phyloP scores from a whole-genome alignment of 768 basidiomycete genomes.

The Filobasidium floriforme region DNA sequence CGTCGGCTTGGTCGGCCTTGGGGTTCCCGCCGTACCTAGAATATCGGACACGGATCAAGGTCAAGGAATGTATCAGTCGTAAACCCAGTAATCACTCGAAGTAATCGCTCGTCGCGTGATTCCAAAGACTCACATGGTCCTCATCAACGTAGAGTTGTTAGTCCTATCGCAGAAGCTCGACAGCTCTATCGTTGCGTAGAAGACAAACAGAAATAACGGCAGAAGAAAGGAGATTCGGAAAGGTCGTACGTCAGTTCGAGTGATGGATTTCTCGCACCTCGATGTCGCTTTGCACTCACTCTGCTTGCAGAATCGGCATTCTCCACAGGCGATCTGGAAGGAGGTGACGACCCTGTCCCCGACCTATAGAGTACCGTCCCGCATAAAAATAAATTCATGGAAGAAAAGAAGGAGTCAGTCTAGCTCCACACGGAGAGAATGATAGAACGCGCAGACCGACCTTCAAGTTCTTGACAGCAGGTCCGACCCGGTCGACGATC shows the following conservation, averaged over 20 bases:
- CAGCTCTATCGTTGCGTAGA: slow-evolving; percentile 52
- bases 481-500: slow-evolving; percentile 59
- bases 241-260: no score
- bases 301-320: slow-evolving; percentile 64
- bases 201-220: no score
- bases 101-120: no score
- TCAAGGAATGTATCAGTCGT: no score
- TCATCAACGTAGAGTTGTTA: slow-evolving; percentile 55
- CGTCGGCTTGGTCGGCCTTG: slow-evolving; percentile 47
- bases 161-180: slow-evolving; percentile 69
- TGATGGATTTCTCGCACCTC: no score
- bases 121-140: slow-evolving; percentile 37
- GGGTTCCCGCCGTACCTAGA: slow-evolving; percentile 53
- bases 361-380: no score
- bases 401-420: no score
- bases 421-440: no score
- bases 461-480: slow-evolving; percentile 56
- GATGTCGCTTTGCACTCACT: no score
- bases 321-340: slow-evolving; percentile 69
- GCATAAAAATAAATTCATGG: neutral
- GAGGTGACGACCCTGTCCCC: slow-evolving; percentile 59
- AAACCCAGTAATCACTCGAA: no score
- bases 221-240: no score
- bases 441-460: neutral
- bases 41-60: no score